Conservation (phyloP, 371 early-diverging fungal species). For the Sporodiniella umbellata region DNA sequence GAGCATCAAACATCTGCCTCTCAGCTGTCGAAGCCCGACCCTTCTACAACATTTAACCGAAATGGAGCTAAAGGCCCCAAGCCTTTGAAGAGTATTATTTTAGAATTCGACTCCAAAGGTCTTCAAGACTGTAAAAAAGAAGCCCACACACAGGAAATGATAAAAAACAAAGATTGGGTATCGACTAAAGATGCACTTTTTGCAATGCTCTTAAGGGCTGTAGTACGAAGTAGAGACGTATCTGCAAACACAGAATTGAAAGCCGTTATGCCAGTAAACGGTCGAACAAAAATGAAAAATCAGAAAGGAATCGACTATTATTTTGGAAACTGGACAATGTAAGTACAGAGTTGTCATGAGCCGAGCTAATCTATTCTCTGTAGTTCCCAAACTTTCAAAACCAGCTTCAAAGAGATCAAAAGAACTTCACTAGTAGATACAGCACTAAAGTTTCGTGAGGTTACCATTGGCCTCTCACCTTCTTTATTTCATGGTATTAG, state of each 20-base stretch:
- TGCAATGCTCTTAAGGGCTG: constrained; percentile 33
- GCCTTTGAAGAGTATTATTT: constrained; percentile 32
- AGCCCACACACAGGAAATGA: constrained; percentile 38
- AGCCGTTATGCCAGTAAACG: constrained; percentile 31
- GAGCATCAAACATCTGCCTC: constrained; percentile 22
- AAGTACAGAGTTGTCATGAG: not conserved
- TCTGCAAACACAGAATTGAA: constrained; percentile 17
- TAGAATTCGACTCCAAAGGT: constrained; percentile 32
- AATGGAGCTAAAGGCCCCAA: constrained; percentile 30
- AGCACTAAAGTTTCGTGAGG: constrained; percentile 23
- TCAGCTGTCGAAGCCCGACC: constrained; percentile 13
- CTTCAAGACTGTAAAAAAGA: constrained; percentile 33
- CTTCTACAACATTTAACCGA: constrained; percentile 24
- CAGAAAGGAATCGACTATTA: constrained; percentile 29
- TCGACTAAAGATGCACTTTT: constrained; percentile 38
- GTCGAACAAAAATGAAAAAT: constrained; percentile 28
- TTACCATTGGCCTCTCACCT: constrained; percentile 8
- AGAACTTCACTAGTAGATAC: constrained; percentile 15
- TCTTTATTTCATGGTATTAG: constrained; percentile 38
- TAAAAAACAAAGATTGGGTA: constrained; percentile 24
- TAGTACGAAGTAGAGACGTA: constrained; percentile 22
- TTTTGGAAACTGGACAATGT: constrained; percentile 45
- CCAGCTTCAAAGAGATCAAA: constrained; percentile 11
- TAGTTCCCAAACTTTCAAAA: constrained; percentile 23
- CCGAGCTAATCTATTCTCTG: not conserved